Percentiles rank a stretch among this genome's conserved stretches.
phyloP scores from a whole-genome alignment of 805 yeast species.

The Candida coquimbonensis region DNA sequence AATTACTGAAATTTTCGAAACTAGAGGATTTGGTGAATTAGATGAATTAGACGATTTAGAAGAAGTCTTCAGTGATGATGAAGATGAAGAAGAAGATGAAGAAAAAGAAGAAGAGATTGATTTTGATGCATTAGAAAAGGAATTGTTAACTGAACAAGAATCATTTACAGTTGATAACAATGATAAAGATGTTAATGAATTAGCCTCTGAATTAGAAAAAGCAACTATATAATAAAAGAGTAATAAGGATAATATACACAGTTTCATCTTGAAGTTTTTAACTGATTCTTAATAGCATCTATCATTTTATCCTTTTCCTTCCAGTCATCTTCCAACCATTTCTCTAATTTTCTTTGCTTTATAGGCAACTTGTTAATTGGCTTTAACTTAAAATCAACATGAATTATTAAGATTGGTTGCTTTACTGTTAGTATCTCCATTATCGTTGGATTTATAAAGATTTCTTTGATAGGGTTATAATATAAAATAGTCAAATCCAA shows the following conservation, averaged over 20 bases:
- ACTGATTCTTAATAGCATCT: slow-evolving; percentile 30
- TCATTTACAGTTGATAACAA: slow-evolving; percentile 34
- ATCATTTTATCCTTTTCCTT: slow-evolving; percentile 53
- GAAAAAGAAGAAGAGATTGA: slow-evolving; percentile 29
- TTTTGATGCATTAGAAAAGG: slow-evolving; percentile 29
- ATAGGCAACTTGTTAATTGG: slow-evolving; percentile 41
- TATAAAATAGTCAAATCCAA: slow-evolving; percentile 32
- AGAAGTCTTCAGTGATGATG: slow-evolving; percentile 55
- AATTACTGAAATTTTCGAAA: slow-evolving; percentile 56
- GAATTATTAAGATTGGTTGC: slow-evolving; percentile 23
- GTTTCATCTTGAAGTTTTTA: slow-evolving; percentile 14
- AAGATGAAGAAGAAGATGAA: slow-evolving; percentile 35
- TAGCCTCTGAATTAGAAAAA: slow-evolving; percentile 54
- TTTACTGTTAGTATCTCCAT: slow-evolving; percentile 30
- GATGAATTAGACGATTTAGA: slow-evolving; percentile 95
- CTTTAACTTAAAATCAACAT: slow-evolving; percentile 22
- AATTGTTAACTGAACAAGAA: slow-evolving; percentile 33
- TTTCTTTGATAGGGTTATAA: slow-evolving; percentile 26
- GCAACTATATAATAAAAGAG: slow-evolving; percentile 33
- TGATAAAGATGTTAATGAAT: slow-evolving; percentile 44
- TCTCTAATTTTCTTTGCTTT: slow-evolving; percentile 51
- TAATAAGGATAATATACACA: too few species aligned
- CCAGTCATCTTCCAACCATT: slow-evolving; percentile 77
- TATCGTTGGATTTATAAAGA: slow-evolving; percentile 30
- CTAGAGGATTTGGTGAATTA: slow-evolving; percentile 71